phyloP scores from a whole-genome alignment of 2,329 filamentous ascomycete species.

The Periconia sp. region DNA sequence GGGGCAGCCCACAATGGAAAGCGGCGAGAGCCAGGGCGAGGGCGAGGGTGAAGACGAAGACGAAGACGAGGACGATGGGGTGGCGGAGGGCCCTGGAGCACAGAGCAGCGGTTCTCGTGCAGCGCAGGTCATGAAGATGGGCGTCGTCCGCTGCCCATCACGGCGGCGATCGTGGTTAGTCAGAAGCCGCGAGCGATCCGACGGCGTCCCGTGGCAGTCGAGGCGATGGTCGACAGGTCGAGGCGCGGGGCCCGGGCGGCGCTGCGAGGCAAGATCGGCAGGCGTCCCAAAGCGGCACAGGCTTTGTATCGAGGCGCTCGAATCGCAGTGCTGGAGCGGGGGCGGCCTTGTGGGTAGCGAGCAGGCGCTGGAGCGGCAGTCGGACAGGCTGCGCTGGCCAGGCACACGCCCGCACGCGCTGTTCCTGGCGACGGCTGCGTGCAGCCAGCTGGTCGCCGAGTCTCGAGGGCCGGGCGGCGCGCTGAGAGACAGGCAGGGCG shows the following conservation, averaged over 20 bases:
- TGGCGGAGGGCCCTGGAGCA: conserved; percentile 8
- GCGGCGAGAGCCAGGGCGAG: not conserved
- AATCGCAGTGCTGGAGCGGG: conserved; percentile 10
- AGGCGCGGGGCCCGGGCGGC: conserved; percentile 23
- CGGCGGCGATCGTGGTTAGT: conserved; percentile 32
- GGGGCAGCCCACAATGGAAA: not conserved
- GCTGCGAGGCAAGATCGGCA: conserved; percentile 28
- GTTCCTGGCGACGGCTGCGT: not conserved
- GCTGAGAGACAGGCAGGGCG: conserved; percentile 7
- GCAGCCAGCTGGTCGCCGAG: too few relatives aligned
- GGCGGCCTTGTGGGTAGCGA: not conserved
- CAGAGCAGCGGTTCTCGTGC: conserved; percentile 33
- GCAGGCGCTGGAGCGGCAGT: conserved; percentile 6
- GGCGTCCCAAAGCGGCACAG: conserved; percentile 19
- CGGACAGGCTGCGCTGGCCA: conserved; percentile 14
- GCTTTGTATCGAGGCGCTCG: conserved; percentile 11
- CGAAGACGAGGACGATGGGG: conserved; percentile 1
- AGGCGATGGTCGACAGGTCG: conserved; percentile 15
- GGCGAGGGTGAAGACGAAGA: not conserved
- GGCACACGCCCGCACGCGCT: conserved; percentile 14
- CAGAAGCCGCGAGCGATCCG: conserved; percentile 27
- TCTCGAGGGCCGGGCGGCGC: not conserved
- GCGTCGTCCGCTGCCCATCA: conserved; percentile 18
- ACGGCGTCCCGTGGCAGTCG: conserved; percentile 25
- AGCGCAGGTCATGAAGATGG: conserved; percentile 5